Evolutionary conservation across 2,329 filamentous ascomycete species (phyloP), one percentile per base, ranked within the genome.

Genomic region (Penicillium sp.): DNA sequence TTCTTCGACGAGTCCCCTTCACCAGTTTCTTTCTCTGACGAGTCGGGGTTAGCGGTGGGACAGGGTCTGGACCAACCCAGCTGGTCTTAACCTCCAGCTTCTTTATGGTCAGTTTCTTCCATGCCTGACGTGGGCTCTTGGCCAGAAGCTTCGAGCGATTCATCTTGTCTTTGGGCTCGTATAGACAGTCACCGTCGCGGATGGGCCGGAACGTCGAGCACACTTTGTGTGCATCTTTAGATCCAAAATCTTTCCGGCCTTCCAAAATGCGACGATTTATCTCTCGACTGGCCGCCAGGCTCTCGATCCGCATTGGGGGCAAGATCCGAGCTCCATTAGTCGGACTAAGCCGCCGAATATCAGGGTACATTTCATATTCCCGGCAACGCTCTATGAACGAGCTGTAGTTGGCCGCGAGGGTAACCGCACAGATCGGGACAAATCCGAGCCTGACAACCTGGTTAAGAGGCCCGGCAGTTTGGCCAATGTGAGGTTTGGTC

Each of bases 341-440:
- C 38, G 73, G 72, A 15, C 67, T 67, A 7, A 56, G 61, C 3
- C 4, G 50, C 10, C 56, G 58, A 15, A 53, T 44, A 6, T 58
- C 37, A 5, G 53, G 22, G 10, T 40, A 47, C 4, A 55, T 30
- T 22, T 42, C 38, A 53, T 68, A 61, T 12, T 22, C 40, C 1
- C 55, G 56, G 49, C 68, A 72, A 40, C 72, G 64, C 30, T 65
- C 57, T 9, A 66, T 33, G 54, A 76, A 76, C 1, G 66, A 51
- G 37, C 68, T 63, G 30, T 71, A 75, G 44, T 76, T 76, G 15
- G 70, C 72, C 30, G 72, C 73, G 30, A 76, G 59, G 0, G 74
- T 76, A 6, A 76, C 68, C 2, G 73, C 65, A 44, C 74, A 76
- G 10, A 76, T 68, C n/a, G 74, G 74, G 24, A 75, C 60, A 56